Conservation (phyloP, 2,329 filamentous ascomycete genomes). For the Neophaeococcomyces mojaviensis region DNA sequence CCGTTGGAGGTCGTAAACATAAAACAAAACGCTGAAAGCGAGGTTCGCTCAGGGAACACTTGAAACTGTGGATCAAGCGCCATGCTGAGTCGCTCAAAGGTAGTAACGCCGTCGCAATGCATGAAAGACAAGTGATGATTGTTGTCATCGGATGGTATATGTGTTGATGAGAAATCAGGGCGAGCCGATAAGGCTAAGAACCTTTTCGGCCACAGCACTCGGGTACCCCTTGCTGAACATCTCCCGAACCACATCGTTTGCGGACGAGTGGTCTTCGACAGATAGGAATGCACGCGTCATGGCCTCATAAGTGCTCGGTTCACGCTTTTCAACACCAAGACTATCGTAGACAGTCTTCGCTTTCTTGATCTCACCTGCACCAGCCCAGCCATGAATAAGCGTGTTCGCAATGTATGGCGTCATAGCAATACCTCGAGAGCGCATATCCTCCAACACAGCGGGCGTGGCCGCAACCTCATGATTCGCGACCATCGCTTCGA, state of each 20-base stretch:
- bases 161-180: conserved; percentile 14
- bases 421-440: conserved; percentile 64
- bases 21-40: too few species aligned
- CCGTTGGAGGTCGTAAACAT: background rate
- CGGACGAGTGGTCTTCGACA: conserved; percentile 68
- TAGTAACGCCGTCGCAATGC: conserved; percentile 7
- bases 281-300: conserved; percentile 93
- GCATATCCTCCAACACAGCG: conserved; percentile 68
- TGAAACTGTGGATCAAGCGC: too few species aligned
- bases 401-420: conserved; percentile 98
- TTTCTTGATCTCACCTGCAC: conserved; percentile 70
- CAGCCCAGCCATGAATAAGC: conserved; percentile 92
- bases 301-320: conserved; percentile 96
- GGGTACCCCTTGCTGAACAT: conserved; percentile 89
- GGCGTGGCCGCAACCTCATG: conserved; percentile 73
- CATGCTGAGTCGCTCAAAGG: background rate
- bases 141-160: background rate
- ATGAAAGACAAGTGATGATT: conserved; percentile 6
- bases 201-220: conserved; percentile 84
- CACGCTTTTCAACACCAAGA: conserved; percentile 70
- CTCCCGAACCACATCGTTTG: conserved; percentile 74
- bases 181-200: conserved; percentile 72
- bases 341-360: conserved; percentile 70
- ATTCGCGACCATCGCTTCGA: conserved; percentile 95
- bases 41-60: too few species aligned